A percentile compares a stretch with the other conserved stretches of the same genome.
These are phyloP conservation scores for Phalaenopsis hybrid DNA, from an alignment of 116 monocot species.

Conservation along the genomic window DNA sequence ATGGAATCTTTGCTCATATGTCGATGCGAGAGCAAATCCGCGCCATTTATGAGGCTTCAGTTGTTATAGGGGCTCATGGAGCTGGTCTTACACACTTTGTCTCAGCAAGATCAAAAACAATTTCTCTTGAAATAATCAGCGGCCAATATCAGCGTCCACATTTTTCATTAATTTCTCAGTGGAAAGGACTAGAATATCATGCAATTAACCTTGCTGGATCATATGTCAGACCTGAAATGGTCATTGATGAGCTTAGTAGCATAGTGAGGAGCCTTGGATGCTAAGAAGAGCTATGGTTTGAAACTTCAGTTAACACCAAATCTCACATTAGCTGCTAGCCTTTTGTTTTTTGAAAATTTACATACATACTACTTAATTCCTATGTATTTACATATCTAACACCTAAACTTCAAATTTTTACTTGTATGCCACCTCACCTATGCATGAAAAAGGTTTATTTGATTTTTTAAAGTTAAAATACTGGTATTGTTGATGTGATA, in stretches of 20 bases:
- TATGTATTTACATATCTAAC: too few species aligned
- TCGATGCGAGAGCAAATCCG: constrained; percentile 72
- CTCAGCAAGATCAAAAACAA: constrained; percentile 42
- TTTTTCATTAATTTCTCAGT: constrained; percentile 77
- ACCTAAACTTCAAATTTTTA: too few species aligned
- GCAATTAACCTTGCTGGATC: constrained; percentile 83
- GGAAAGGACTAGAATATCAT: constrained; percentile 87
- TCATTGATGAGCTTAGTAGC: constrained; percentile 47
- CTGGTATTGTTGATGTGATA: too few species aligned
- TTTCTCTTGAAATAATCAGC: constrained; percentile 84
- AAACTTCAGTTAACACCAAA: too few species aligned
- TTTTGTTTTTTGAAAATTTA: too few species aligned
- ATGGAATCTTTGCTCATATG: constrained; percentile 96
- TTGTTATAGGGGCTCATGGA: constrained; percentile 94
- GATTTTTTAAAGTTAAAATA: too few species aligned
- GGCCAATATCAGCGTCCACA: constrained; percentile 76
- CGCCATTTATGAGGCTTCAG: constrained; percentile 69
- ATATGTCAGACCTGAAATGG: constrained; percentile 42
- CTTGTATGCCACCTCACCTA: too few species aligned
- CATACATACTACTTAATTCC: too few species aligned
- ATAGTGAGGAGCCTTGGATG: constrained; percentile 72
- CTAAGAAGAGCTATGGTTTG: constrained; percentile 12
- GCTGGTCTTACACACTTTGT: constrained; percentile 92
- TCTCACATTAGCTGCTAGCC: too few species aligned
- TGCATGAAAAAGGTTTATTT: too few species aligned